A percentile compares a stretch with the other conserved stretches of the same genome.
phyloP scores from a whole-genome alignment of 2,329 filamentous ascomycete genomes.

The Zasmidium citrigriseum region DNA sequence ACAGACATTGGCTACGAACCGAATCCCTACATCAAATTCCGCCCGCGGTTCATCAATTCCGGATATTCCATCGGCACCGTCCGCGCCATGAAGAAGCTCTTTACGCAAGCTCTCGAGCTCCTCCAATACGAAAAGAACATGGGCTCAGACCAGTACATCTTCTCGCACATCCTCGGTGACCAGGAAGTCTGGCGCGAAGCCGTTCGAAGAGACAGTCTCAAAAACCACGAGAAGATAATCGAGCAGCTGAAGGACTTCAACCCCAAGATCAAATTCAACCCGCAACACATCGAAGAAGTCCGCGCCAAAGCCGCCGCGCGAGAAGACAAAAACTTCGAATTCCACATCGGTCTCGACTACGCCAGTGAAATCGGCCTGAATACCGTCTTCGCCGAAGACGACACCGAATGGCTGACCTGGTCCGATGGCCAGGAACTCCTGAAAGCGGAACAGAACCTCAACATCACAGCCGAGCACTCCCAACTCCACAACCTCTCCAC shows the following conservation, averaged over 20 bases:
- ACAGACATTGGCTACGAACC: conserved; percentile 44
- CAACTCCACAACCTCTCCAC: conserved; percentile 16
- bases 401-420: conserved; percentile 29
- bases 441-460: conserved; percentile 14
- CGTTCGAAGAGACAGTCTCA: conserved; percentile 39
- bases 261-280: conserved; percentile 15
- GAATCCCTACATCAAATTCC: conserved; percentile 39
- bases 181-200: conserved; percentile 34
- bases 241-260: conserved; percentile 15
- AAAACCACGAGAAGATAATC: conserved; percentile 7
- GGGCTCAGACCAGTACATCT: conserved; percentile 40
- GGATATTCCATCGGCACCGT: conserved; percentile 27
- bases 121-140: conserved; percentile 26
- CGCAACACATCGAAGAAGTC: conserved; percentile 24
- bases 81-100: conserved; percentile 30
- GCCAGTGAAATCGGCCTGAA: conserved; percentile 27
- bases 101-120: conserved; percentile 35
- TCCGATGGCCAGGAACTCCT: conserved; percentile 16
- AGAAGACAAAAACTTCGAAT: conserved; percentile 42
- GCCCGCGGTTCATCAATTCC: conserved; percentile 44
- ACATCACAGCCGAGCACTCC: conserved; percentile 4
- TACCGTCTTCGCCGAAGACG: conserved; percentile 29
- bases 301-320: conserved; percentile 35
- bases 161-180: conserved; percentile 34
- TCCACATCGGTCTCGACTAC: conserved; percentile 34